phyloP scores from a whole-genome alignment of 108 stramenopile species.

The Skeletonema costatum region DNA sequence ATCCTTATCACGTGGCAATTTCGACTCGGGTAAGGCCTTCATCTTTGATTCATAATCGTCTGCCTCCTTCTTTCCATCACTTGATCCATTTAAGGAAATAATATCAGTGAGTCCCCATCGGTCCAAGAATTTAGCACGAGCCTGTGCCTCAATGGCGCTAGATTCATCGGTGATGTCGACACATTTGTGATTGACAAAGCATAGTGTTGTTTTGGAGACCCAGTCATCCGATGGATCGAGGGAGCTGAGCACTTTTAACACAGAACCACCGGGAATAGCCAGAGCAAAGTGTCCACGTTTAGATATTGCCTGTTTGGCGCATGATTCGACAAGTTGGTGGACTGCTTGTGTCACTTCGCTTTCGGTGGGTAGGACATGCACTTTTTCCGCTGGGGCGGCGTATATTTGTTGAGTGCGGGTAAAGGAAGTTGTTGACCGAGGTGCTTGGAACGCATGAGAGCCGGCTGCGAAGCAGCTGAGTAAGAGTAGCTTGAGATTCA shows the following conservation, averaged over 20 bases:
- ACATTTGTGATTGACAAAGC: conserved; percentile 89
- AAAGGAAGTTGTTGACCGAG: background rate
- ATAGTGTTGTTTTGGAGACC: conserved; percentile 61
- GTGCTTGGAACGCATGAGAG: background rate
- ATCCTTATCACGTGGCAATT: conserved; percentile 55
- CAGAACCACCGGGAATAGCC: conserved; percentile 84
- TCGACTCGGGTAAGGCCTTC: conserved; percentile 28
- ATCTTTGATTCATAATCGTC: conserved; percentile 62
- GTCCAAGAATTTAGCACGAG: conserved; percentile 59
- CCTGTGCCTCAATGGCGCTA: conserved; percentile 79
- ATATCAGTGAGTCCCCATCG: conserved; percentile 58
- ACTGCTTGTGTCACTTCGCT: conserved; percentile 44
- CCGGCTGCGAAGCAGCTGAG: background rate
- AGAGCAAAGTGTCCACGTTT: conserved; percentile 67
- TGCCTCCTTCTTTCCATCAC: conserved; percentile 64
- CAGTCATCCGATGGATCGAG: conserved; percentile 46
- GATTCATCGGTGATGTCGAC: conserved; percentile 61
- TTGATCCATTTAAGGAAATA: conserved; percentile 59
- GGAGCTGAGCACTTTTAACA: conserved; percentile 70
- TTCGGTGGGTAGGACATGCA: conserved; percentile 52
- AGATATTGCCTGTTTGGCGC: conserved; percentile 59
- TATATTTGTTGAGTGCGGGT: background rate
- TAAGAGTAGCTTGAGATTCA: background rate
- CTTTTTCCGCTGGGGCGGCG: conserved; percentile 37
- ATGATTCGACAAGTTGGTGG: conserved; percentile 36